Base-by-base conservation (phyloP, 768 basidiomycete species). In the Myochromella boudieri region DNA sequence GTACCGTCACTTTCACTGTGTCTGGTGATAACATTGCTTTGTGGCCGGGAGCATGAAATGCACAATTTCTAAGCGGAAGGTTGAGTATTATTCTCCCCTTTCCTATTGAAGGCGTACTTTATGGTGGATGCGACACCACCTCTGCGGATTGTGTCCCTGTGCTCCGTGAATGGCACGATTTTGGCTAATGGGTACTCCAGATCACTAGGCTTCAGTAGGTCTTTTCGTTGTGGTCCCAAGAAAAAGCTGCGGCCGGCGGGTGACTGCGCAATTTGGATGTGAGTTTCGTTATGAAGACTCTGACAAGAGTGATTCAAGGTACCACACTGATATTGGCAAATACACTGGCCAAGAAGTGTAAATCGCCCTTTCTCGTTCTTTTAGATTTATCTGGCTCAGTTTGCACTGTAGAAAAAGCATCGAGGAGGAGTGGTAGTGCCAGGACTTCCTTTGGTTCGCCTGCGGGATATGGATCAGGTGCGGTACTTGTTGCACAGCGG, bases 281-380 rank as follows among this genome's bases (percentile, higher is more conserved):
- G 39, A 41, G 20, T 18, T 10, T 43, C 3, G 1, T 14, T 10
- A 28, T 3, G 7, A 3, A 8, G 20, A 8, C 7, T n/a, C 5
- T 29, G 15, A 20, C 4, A 25, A 21, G 24, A 6, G 39, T 3
- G 6, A 12, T 11, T 24, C 29, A 14, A 24, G 54, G n/a, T 48
- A 94, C 95, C 54, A 81, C 78, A 42, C 81, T 87, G 45, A 97
- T 66, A 61, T 98, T 98, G 9, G 94, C 93, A 60, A 97, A 97
- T 10, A 97, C 95, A 53, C 86, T 91, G 1, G 95, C 84, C 17
- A 98, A 71, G 66, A 98, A 98, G 67, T 98, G 88, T 14, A 95
- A 75, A 37, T 86, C 75, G 38, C 84, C 91, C 68, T 93, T 94
- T 36, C 84, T 70, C 32, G 65, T 62, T 37, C 76, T 73, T 56